Conservation (phyloP, 176 grass and related monocot genomes). For the Triticum urartu region DNA sequence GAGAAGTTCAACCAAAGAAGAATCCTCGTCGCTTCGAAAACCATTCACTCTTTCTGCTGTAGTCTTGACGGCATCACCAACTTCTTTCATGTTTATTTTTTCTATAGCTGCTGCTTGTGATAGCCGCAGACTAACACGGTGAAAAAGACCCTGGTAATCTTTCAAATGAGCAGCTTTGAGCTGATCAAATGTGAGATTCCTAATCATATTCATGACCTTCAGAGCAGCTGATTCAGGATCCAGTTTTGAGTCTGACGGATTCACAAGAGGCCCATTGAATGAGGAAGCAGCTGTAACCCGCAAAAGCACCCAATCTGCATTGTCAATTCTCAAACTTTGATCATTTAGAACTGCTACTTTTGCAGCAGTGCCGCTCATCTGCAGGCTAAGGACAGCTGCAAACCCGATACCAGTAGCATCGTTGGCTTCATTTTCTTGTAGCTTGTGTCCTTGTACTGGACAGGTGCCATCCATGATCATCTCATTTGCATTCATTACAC, state of each 20-base stretch:
- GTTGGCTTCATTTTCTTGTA: background rate
- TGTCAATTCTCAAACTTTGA: slow-evolving; percentile 54
- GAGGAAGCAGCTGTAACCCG: slow-evolving; percentile 61
- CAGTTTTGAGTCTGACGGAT: slow-evolving; percentile 60
- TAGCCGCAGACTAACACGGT: slow-evolving; percentile 55
- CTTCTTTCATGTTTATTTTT: background rate
- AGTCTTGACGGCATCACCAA: slow-evolving; percentile 30
- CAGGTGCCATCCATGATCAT: slow-evolving; percentile 69
- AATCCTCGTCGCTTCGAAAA: slow-evolving; percentile 71
- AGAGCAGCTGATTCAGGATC: slow-evolving; percentile 47
- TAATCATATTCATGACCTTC: slow-evolving; percentile 38
- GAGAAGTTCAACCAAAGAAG: slow-evolving; percentile 69
- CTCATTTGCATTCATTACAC: slow-evolving; percentile 35
- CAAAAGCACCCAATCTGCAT: slow-evolving; percentile 68
- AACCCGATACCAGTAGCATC: slow-evolving; percentile 62
- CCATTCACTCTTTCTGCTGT: slow-evolving; percentile 62
- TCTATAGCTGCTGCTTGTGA: slow-evolving; percentile 26
- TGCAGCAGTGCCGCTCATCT: slow-evolving; percentile 27
- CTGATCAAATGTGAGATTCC: slow-evolving; percentile 49
- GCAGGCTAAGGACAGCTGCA: slow-evolving; percentile 49
- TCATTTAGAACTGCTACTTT: slow-evolving; percentile 32
- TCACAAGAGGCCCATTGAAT: slow-evolving; percentile 58
- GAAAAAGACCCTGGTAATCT: slow-evolving; percentile 76
- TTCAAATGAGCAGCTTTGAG: slow-evolving; percentile 65
- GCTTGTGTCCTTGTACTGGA: slow-evolving; percentile 26